These are phyloP conservation scores for Blastobotrys ciferrii DNA, from an alignment of 1,139 yeast species.

Conservation along the genomic window DNA sequence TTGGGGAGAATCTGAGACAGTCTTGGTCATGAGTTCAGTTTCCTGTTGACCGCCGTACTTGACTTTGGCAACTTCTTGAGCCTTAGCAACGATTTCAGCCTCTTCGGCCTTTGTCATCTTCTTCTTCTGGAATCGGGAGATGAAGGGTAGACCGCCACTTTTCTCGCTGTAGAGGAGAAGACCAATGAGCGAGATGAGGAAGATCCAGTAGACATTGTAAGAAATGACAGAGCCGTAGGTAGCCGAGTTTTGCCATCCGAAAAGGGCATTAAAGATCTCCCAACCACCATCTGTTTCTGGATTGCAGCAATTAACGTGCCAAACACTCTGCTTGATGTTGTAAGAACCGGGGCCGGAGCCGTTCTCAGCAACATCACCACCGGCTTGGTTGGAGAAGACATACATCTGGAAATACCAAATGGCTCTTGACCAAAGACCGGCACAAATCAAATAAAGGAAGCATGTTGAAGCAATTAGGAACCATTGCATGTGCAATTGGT, in stretches of 20 bases:
- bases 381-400: constrained; percentile 59
- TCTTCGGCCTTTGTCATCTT: constrained; percentile 31
- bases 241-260: constrained; percentile 93
- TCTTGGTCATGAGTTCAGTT: constrained; percentile 1
- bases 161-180: constrained; percentile 58
- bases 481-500: constrained; percentile 60
- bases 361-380: constrained; percentile 85
- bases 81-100: constrained; percentile 32
- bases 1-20: neutral
- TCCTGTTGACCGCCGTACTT: constrained; percentile 19
- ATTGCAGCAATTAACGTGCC: constrained; percentile 95
- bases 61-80: constrained; percentile 30
- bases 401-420: constrained; percentile 81
- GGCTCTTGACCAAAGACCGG: constrained; percentile 87
- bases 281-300: constrained; percentile 86
- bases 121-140: constrained; percentile 26
- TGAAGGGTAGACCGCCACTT: constrained; percentile 35
- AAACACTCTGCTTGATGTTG: constrained; percentile 69
- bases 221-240: constrained; percentile 83
- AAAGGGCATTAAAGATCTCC: constrained; percentile 84
- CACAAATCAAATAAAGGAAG: constrained; percentile 77
- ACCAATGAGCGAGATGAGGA: constrained; percentile 51
- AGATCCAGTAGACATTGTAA: constrained; percentile 81
- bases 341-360: constrained; percentile 95
- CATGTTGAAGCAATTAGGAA: constrained; percentile 80